Evolutionary conservation across 2,329 filamentous ascomycete species (phyloP), one percentile per base, ranked within the genome.

Genomic region (Stachybotrys echinatus): DNA sequence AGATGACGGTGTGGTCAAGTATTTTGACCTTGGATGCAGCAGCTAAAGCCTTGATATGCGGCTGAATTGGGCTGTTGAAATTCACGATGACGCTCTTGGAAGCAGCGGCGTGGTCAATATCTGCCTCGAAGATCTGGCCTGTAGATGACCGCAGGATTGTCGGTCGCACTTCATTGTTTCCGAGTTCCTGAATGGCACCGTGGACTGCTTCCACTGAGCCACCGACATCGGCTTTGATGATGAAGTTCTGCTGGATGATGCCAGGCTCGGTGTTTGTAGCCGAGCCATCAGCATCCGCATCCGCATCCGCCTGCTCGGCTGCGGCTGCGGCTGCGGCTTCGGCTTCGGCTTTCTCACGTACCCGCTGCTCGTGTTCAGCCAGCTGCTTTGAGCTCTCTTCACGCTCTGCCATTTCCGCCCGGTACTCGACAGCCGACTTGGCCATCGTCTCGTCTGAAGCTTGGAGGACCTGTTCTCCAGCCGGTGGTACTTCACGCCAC

Each of bases 161-260:
- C 14, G 92, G 81, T 27, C 76, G 81, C 38, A 96, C 85, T 65
- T 97, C 90, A 58, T 90, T 84, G 70, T 87, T 96, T 55, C 92
- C 91, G 54, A 96, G 76, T 52, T 86, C 83, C 53, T 84, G 74
- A 51, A 99, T 78, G 8, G 87, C 85, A 45, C 89, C 86, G 52
- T 85, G 77, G 3, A 97, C 87, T 3, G 94, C 94, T 72, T 99
- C 94, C 1, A 92, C 91, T 0, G 92, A 97, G 37, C 94, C 94
- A 53, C 87, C 88, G 18, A 97, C 94, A 61, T 99, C 94, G 48
- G 86, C 92, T 69, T 95, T 96, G 71, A 99, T 77, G 51, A 94
- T 83, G 68, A 97, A 94, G 59, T 87, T 87, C 45, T 96, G 78
- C 17, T 79, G 71, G 47, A 75, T 74, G 7, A 77, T 68, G 8